Evolutionary conservation across 768 basidiomycete genomes (phyloP).

Genomic region (Lactifluus piperatus): DNA sequence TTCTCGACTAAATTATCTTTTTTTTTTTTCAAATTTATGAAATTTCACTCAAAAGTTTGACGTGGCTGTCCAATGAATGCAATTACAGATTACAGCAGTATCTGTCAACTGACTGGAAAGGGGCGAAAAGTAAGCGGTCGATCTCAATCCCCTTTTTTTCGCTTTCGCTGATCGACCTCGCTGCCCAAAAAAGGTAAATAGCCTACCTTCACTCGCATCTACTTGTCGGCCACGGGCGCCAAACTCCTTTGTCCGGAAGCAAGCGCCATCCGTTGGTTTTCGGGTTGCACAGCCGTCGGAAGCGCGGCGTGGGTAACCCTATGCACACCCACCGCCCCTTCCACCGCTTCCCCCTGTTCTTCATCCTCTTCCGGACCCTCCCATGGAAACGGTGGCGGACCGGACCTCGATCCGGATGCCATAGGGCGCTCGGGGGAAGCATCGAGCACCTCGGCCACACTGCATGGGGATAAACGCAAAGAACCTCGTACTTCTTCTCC

Average conservation of each 20-base stretch:
- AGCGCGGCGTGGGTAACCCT: background rate
- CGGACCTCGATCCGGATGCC: background rate
- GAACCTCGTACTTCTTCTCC: too few species aligned
- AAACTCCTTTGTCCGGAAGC: slow-evolving; percentile 35
- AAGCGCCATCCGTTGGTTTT: slow-evolving; percentile 43
- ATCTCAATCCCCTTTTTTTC: background rate
- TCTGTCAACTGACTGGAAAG: background rate
- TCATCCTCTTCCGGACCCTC: background rate
- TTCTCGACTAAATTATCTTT: background rate
- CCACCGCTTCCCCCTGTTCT: too few species aligned
- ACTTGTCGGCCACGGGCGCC: slow-evolving; percentile 59
- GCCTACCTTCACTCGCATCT: too few species aligned
- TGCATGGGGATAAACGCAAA: background rate
- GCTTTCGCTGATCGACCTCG: too few species aligned
- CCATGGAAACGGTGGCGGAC: background rate
- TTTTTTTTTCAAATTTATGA: background rate
- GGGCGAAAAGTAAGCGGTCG: background rate
- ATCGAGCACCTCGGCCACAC: background rate
- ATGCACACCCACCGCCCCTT: background rate
- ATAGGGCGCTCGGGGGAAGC: too few species aligned
- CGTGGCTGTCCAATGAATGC: too few species aligned
- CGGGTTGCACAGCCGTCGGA: background rate
- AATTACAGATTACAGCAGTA: background rate
- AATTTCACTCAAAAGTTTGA: too few species aligned
- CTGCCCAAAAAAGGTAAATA: too few species aligned